Percentiles rank a stretch among this genome's conserved stretches.
Conservation (phyloP, 2,329 filamentous ascomycete genomes). For the Hypomyces perniciosus region DNA sequence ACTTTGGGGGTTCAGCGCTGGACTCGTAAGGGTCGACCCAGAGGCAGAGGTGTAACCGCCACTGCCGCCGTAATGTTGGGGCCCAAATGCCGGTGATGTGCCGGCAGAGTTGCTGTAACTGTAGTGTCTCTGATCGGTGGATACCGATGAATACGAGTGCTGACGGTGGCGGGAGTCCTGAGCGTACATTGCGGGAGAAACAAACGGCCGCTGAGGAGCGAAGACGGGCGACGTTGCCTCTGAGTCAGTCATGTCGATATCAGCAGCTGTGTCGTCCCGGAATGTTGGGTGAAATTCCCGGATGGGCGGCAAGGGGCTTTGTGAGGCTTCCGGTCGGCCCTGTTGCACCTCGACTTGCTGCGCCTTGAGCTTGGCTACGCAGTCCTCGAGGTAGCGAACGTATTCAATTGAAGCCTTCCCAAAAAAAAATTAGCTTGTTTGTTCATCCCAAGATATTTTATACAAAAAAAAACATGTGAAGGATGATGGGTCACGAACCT, state of each 20-base stretch:
- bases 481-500: constrained; percentile 50
- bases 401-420: constrained; percentile 89
- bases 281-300: constrained; percentile 36
- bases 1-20: constrained; percentile 48
- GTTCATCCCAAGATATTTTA: not conserved
- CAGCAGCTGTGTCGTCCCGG: constrained; percentile 34
- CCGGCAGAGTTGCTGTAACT: constrained; percentile 45
- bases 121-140: constrained; percentile 45
- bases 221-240: constrained; percentile 44
- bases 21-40: constrained; percentile 53
- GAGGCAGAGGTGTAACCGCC: constrained; percentile 35
- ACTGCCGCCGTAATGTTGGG: constrained; percentile 29
- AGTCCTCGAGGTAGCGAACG: constrained; percentile 87
- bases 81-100: constrained; percentile 53
- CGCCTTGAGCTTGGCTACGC: constrained; percentile 71
- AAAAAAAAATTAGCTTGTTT: not conserved
- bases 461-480: not conserved
- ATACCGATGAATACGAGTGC: constrained; percentile 49
- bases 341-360: constrained; percentile 35
- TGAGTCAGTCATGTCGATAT: constrained; percentile 58
- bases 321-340: constrained; percentile 22
- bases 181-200: constrained; percentile 46
- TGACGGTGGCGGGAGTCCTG: constrained; percentile 41
- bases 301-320: constrained; percentile 29
- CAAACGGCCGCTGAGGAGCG: constrained; percentile 39